These are phyloP conservation scores for Saccharum officinarum DNA, from an alignment of 176 grass and related monocot species.

Conservation along the genomic window DNA sequence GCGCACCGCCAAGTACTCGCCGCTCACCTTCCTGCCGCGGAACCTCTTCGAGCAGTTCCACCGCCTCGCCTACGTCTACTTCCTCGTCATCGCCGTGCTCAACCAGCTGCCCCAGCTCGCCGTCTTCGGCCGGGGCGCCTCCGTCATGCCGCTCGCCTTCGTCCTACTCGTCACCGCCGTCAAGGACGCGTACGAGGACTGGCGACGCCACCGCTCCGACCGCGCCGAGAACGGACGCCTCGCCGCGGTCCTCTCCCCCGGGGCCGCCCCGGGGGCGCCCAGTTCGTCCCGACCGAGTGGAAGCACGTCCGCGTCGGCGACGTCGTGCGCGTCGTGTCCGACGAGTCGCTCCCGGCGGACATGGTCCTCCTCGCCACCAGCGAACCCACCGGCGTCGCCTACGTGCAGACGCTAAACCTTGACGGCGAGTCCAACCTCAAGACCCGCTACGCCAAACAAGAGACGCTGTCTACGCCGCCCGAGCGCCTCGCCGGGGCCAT, in stretches of 20 bases:
- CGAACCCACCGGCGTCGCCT: conserved; percentile 83
- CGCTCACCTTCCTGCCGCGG: conserved; percentile 82
- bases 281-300: conserved; percentile 66
- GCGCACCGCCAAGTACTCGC: conserved; percentile 91
- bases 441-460: conserved; percentile 90
- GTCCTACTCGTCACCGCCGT: conserved; percentile 84
- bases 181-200: conserved; percentile 99
- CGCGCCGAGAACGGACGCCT: conserved; percentile 71
- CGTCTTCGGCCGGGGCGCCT: conserved; percentile 66
- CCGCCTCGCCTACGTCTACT: conserved; percentile 91
- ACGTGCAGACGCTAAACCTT: conserved; percentile 95
- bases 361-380: conserved; percentile 97
- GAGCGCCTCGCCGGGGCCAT: conserved; percentile 45
- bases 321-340: conserved; percentile 46
- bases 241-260: conserved; percentile 33
- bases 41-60: conserved; percentile 99
- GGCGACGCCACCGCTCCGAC: conserved; percentile 79
- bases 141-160: conserved; percentile 82
- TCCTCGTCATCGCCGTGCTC: conserved; percentile 86
- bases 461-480: conserved; percentile 50
- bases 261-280: neutral
- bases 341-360: conserved; percentile 89
- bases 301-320: conserved; percentile 84
- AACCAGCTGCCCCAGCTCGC: conserved; percentile 95
- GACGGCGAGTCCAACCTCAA: conserved; percentile 99